Evolutionary conservation across 2,329 filamentous ascomycete genomes (phyloP).

Genomic region (Calonectria honghensis): DNA sequence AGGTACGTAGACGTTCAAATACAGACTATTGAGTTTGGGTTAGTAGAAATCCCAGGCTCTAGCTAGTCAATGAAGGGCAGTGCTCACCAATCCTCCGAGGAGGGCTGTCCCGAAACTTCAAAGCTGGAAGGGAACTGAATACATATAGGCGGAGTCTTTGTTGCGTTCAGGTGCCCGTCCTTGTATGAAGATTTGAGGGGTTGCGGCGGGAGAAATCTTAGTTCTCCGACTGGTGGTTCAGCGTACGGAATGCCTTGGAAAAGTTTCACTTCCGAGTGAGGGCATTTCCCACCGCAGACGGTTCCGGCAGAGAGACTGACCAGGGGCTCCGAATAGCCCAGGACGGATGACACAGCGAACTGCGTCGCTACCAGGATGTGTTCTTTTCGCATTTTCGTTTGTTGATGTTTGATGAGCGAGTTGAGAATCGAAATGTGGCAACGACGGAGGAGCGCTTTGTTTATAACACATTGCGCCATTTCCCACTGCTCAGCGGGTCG

Average conservation of each 20-base stretch:
- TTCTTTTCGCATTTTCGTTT: background rate
- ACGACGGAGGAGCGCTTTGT: too few species aligned
- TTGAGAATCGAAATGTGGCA: background rate
- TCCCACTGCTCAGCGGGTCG: background rate
- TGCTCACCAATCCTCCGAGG: constrained; percentile 46
- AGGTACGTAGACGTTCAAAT: constrained; percentile 44
- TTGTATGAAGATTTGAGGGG: constrained; percentile 23
- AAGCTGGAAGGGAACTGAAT: constrained; percentile 39
- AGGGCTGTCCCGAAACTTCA: constrained; percentile 22
- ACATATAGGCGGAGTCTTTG: constrained; percentile 37
- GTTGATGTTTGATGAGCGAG: too few species aligned
- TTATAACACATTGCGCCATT: background rate
- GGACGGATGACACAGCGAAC: background rate
- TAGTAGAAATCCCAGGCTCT: background rate
- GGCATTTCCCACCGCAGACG: constrained; percentile 24
- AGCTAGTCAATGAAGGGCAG: background rate
- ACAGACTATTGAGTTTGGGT: constrained; percentile 27
- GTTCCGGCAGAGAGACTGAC: constrained; percentile 22
- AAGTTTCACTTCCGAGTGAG: constrained; percentile 14
- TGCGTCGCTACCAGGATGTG: background rate
- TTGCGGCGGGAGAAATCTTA: constrained; percentile 45
- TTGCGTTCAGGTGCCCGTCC: constrained; percentile 37
- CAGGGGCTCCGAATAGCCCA: background rate
- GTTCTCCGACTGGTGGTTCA: constrained; percentile 41
- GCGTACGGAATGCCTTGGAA: constrained; percentile 49